Conservation (phyloP, 2,329 filamentous ascomycete species). For the Botrytis medusae region DNA sequence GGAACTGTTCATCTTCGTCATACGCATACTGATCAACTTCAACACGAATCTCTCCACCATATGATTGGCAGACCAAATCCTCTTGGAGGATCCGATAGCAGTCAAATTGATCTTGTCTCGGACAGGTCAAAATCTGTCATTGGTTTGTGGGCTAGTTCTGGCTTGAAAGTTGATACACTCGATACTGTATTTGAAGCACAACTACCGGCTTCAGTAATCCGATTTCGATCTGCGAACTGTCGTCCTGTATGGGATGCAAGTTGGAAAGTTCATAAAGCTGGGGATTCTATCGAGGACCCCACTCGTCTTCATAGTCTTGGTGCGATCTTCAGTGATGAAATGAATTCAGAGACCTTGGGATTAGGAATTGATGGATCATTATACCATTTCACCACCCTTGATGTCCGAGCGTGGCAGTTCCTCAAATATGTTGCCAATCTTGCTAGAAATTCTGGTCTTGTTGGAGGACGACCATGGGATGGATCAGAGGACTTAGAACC, state of each 20-base stretch:
- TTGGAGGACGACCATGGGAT: conserved; percentile 51
- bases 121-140: conserved; percentile 37
- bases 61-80: conserved; percentile 15
- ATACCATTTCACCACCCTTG: conserved; percentile 67
- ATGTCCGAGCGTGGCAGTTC: conserved; percentile 61
- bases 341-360: conserved; percentile 56
- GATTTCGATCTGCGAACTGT: conserved; percentile 53
- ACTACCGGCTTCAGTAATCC: conserved; percentile 56
- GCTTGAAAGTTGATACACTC: conserved; percentile 36
- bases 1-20: conserved; percentile 34
- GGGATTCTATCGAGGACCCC: background rate
- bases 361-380: conserved; percentile 68
- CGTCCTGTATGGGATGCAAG: conserved; percentile 41
- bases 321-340: background rate
- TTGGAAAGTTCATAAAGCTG: conserved; percentile 22
- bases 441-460: conserved; percentile 48
- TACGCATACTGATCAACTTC: conserved; percentile 38
- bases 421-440: conserved; percentile 74
- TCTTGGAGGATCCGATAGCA: background rate
- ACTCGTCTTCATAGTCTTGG: background rate
- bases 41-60: conserved; percentile 37
- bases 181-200: conserved; percentile 54
- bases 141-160: conserved; percentile 37
- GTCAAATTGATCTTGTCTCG: conserved; percentile 36
- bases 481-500: conserved; percentile 42